A percentile compares a stretch with the other conserved stretches of the same genome.
Evolutionary conservation across 768 basidiomycete species (phyloP).

Genomic region (Phanerochaete carnosa): DNA sequence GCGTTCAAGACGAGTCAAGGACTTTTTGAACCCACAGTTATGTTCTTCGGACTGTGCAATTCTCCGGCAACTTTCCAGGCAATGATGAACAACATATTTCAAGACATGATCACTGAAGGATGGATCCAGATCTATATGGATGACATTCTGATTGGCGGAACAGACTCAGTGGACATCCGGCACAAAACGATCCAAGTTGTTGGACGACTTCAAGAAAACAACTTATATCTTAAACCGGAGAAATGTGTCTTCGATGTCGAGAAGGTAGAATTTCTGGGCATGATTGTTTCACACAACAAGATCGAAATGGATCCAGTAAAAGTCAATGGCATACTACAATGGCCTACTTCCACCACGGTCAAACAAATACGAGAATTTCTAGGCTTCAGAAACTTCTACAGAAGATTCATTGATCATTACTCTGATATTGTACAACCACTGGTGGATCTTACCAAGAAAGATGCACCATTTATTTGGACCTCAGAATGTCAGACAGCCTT

Average conservation of each 20-base stretch:
- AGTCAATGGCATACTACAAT: constrained; percentile 25
- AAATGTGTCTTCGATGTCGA: constrained; percentile 33
- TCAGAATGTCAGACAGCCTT: constrained; percentile 12
- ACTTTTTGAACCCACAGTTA: constrained; percentile 26
- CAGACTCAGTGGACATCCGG: constrained; percentile 20
- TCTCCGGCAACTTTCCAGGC: constrained; percentile 26
- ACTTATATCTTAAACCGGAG: constrained; percentile 32
- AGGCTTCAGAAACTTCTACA: constrained; percentile 31
- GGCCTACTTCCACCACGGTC: constrained; percentile 19
- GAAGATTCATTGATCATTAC: constrained; percentile 26
- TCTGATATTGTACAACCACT: constrained; percentile 18
- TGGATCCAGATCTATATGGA: constrained; percentile 41
- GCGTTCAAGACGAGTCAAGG: constrained; percentile 27
- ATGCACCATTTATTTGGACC: constrained; percentile 10
- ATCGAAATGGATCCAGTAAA: constrained; percentile 34
- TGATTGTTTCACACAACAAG: constrained; percentile 18
- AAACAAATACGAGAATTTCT: constrained; percentile 22
- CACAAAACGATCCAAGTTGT: constrained; percentile 19
- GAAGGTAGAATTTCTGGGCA: constrained; percentile 29
- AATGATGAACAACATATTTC: constrained; percentile 31
- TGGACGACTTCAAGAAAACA: constrained; percentile 18
- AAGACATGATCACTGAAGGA: constrained; percentile 25
- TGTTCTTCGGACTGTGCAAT: constrained; percentile 27
- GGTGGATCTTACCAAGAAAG: constrained; percentile 14
- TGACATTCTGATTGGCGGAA: constrained; percentile 30